Percentiles rank a stretch among this genome's conserved stretches.
Conservation (phyloP, 352 stramenopile species). For the Phytophthora citrophthora region DNA sequence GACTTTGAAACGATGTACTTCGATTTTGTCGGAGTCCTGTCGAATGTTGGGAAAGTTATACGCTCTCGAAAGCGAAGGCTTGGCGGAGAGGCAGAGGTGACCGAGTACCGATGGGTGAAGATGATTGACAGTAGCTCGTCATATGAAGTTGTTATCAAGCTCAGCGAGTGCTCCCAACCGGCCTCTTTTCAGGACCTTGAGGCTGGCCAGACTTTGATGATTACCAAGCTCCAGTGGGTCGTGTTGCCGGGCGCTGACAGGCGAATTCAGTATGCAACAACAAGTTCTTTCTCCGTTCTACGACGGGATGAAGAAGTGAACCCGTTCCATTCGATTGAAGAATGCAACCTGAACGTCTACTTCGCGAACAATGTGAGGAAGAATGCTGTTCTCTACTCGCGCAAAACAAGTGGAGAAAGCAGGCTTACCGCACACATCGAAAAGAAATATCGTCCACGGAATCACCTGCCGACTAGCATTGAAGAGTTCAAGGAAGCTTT, state of each 20-base stretch:
- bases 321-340: conserved; percentile 43
- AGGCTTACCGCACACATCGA: conserved; percentile 28
- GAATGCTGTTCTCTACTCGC: conserved; percentile 14
- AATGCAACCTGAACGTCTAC: conserved; percentile 40
- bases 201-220: conserved; percentile 56
- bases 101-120: conserved; percentile 66
- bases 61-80: conserved; percentile 38
- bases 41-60: conserved; percentile 53
- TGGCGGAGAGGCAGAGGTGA: conserved; percentile 10
- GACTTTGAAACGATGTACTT: conserved; percentile 47
- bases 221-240: conserved; percentile 65
- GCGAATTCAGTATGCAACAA: conserved; percentile 50
- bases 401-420: conserved; percentile 24
- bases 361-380: conserved; percentile 45
- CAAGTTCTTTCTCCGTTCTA: conserved; percentile 48
- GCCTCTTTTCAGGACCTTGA: conserved; percentile 50
- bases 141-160: conserved; percentile 51
- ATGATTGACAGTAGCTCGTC: conserved; percentile 59
- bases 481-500: conserved; percentile 37
- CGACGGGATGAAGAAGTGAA: conserved; percentile 41
- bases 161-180: conserved; percentile 55
- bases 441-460: conserved; percentile 40
- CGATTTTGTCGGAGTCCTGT: conserved; percentile 71
- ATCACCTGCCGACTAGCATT: conserved; percentile 22
- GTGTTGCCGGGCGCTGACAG: conserved; percentile 11